These are phyloP conservation scores for Lentinula edodes DNA, from an alignment of 768 basidiomycete genomes.

Conservation along the genomic window DNA sequence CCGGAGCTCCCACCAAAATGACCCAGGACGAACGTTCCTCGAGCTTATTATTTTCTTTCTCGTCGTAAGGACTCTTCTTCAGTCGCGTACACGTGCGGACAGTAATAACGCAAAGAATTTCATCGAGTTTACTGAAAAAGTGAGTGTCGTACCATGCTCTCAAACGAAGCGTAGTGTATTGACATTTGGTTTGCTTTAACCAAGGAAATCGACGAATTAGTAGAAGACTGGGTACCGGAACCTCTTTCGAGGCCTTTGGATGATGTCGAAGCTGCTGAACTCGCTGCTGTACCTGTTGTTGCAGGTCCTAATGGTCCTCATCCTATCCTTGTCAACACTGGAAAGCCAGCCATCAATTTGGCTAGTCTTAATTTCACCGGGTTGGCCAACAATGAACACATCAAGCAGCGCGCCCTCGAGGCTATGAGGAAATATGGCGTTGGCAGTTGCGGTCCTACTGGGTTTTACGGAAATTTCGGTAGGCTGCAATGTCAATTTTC, in stretches of 20 bases:
- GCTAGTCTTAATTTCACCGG: conserved; percentile 91
- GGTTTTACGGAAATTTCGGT: conserved; percentile 97
- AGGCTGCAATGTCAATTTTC: conserved; percentile 18
- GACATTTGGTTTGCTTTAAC: neutral
- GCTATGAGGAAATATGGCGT: conserved; percentile 86
- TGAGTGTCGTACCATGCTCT: conserved; percentile 24
- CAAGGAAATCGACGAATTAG: conserved; percentile 94
- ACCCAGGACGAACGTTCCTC: conserved; percentile 86
- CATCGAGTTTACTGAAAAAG: conserved; percentile 88
- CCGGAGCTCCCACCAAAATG: conserved; percentile 91
- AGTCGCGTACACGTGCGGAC: conserved; percentile 85
- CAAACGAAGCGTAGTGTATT: neutral
- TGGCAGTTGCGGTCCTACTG: conserved; percentile 92
- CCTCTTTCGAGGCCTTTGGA: conserved; percentile 64
- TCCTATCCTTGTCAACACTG: conserved; percentile 66
- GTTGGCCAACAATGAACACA: conserved; percentile 78
- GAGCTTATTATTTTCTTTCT: conserved; percentile 87
- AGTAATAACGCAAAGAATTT: conserved; percentile 74
- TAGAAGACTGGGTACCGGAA: conserved; percentile 92
- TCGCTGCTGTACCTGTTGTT: conserved; percentile 73
- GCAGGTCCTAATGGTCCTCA: conserved; percentile 78
- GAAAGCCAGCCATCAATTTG: conserved; percentile 78
- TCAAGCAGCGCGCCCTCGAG: conserved; percentile 82
- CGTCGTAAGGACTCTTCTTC: conserved; percentile 84
- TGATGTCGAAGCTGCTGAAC: conserved; percentile 55